Evolutionary conservation across 78 protist genomes (phyloP), one percentile per base, ranked within the genome.

Genomic region (Emiliania huxleyi): DNA sequence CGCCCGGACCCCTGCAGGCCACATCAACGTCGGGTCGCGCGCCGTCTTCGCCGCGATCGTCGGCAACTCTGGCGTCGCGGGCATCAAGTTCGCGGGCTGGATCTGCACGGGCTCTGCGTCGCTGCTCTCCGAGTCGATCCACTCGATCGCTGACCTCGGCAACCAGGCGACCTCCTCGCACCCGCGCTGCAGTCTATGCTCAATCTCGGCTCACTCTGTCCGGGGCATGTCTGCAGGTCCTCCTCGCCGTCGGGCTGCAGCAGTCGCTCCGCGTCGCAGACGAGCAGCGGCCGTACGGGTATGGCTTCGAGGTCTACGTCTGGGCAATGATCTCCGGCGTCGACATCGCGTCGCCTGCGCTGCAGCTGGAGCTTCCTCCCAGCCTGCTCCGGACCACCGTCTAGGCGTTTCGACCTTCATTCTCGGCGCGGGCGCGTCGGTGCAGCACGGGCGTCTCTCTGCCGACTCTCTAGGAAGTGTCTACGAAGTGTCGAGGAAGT

Each of bases 271-370:
- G 75, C 12, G 73, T 26, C 11, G 94, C 96, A 4, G 92, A 91
- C 69, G 75, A 52, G 69, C 23, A 1, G 23, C 92, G 91, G 22
- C 96, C 96, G 18, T 94, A 94, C 81, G 96, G 96, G 21, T 91
- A 87, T 69, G 85, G 71, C 38, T 33, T 18, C 40, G 96, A 94
- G 48, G 43, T 42, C 43, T 79, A 37, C 62, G 91, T 88, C 85
- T 94, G 94, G 96, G 91, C 96, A 44, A 52, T 91, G 23, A 87
- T 91, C 55, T 91, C 94, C 26, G 96, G 96, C 69, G 92, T 94
- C 38, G 96, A 90, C 48, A 85, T 85, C 21, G 62, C 15, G 29
- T 52, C 62, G n/a, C n/a, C n/a, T n/a, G n/a, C n/a, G n/a, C n/a
- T n/a, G n/a, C n/a, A n/a, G n/a, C n/a, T n/a, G n/a, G n/a, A n/a